These are phyloP conservation scores for Rosa rugosa DNA, from an alignment of 306 rosid species.

Conservation along the genomic window DNA sequence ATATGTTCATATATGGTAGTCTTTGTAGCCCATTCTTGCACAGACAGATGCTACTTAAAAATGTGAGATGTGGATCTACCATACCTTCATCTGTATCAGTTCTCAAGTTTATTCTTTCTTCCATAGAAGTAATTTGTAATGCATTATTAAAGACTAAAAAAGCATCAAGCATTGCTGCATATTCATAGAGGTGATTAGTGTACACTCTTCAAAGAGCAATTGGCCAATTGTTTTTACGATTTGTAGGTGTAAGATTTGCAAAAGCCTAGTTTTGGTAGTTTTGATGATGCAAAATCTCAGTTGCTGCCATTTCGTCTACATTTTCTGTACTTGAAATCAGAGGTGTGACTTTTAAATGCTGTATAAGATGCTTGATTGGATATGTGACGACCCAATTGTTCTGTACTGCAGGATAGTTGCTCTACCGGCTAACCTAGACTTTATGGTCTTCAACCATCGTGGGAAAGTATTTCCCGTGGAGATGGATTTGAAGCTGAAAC, in stretches of 20 bases:
- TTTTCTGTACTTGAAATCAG: slow-evolving; percentile 10
- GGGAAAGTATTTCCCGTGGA: slow-evolving; percentile 56
- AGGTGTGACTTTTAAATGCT: background rate
- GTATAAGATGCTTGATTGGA: slow-evolving; percentile 2
- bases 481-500: slow-evolving; percentile 53
- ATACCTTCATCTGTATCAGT: background rate
- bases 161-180: background rate
- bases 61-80: background rate
- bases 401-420: slow-evolving; percentile 67
- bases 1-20: background rate
- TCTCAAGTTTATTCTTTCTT: background rate
- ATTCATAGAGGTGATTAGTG: background rate
- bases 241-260: background rate
- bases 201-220: background rate
- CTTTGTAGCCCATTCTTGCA: background rate
- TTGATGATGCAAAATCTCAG: background rate
- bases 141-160: background rate
- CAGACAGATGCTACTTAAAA: background rate
- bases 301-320: slow-evolving; percentile 2
- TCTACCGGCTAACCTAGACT: slow-evolving; percentile 73
- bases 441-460: slow-evolving; percentile 88
- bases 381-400: slow-evolving; percentile 15
- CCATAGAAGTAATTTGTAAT: background rate
- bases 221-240: background rate
- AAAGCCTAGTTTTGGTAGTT: background rate